Evolutionary conservation across 179 eudicot species (phyloP).

Genomic region (Nepenthes alata): DNA sequence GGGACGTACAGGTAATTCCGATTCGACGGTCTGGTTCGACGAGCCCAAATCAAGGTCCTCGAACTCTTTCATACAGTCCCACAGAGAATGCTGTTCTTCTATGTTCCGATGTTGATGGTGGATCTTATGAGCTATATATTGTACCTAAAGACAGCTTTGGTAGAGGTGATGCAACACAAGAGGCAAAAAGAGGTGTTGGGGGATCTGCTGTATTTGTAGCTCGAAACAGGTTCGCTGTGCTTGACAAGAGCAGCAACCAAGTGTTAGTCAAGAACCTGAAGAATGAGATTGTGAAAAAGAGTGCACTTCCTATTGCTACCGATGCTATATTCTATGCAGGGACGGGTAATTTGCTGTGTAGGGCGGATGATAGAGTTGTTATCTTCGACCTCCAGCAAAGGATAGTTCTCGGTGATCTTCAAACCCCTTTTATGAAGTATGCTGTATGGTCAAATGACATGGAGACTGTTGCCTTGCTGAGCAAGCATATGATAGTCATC

Average conservation of each 20-base stretch:
- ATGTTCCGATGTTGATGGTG: slow-evolving; percentile 91
- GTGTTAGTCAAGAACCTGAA: slow-evolving; percentile 33
- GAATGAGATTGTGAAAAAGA: slow-evolving; percentile 34
- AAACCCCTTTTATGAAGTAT: slow-evolving; percentile 59
- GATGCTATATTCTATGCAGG: slow-evolving; percentile 49
- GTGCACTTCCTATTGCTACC: slow-evolving; percentile 28
- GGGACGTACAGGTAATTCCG: slow-evolving; percentile 65
- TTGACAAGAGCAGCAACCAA: slow-evolving; percentile 37
- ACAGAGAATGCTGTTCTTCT: slow-evolving; percentile 84
- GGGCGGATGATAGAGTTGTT: slow-evolving; percentile 34
- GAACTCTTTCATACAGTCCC: slow-evolving; percentile 82
- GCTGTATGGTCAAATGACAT: slow-evolving; percentile 92
- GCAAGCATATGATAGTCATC: slow-evolving; percentile 80
- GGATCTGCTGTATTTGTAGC: slow-evolving; percentile 48
- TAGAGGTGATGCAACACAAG: slow-evolving; percentile 31
- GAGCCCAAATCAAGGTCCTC: slow-evolving; percentile 75
- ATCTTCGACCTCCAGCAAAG: slow-evolving; percentile 43
- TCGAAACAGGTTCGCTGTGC: slow-evolving; percentile 45
- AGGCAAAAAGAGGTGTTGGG: slow-evolving; percentile 39
- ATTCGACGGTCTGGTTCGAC: slow-evolving; percentile 86
- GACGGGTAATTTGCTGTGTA: slow-evolving; percentile 35
- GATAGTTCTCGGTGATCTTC: slow-evolving; percentile 33
- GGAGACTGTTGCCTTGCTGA: slow-evolving; percentile 91
- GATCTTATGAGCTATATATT: slow-evolving; percentile 80
- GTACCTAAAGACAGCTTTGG: slow-evolving; percentile 33